Evolutionary conservation across 2,329 filamentous ascomycete genomes (phyloP).

Genomic region (Cryphonectria naterciae): DNA sequence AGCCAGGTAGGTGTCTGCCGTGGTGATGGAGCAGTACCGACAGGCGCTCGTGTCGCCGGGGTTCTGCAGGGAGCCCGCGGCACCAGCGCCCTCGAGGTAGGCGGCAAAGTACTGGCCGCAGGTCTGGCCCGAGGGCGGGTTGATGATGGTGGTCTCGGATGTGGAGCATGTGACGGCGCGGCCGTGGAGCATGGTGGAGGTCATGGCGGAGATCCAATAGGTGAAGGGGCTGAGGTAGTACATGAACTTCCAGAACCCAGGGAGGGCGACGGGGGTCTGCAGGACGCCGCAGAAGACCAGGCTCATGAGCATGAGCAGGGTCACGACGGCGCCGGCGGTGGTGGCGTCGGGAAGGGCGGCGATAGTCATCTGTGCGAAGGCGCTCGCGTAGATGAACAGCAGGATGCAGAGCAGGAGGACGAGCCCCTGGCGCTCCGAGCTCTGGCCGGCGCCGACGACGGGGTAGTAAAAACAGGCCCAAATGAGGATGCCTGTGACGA

Average conservation of each 20-base stretch:
- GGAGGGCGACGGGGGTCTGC: conserved; percentile 60
- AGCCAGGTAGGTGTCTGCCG: conserved; percentile 64
- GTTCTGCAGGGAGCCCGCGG: conserved; percentile 65
- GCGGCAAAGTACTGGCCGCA: conserved; percentile 66
- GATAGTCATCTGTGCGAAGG: conserved; percentile 76
- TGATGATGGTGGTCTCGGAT: conserved; percentile 66
- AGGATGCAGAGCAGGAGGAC: conserved; percentile 68
- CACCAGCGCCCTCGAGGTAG: conserved; percentile 50
- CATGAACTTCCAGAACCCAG: conserved; percentile 80
- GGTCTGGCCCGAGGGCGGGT: conserved; percentile 63
- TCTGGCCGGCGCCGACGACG: conserved; percentile 50
- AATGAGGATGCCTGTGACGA: conserved; percentile 64
- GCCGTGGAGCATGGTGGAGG: conserved; percentile 65
- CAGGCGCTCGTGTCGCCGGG: conserved; percentile 59
- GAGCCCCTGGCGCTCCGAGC: conserved; percentile 61
- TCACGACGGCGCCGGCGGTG: conserved; percentile 67
- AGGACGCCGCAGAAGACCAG: conserved; percentile 69
- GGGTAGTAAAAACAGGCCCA: conserved; percentile 73
- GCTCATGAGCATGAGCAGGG: conserved; percentile 61
- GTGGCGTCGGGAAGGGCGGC: conserved; percentile 70
- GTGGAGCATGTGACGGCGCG: conserved; percentile 55
- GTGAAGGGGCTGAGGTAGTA: conserved; percentile 70
- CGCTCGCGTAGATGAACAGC: conserved; percentile 72
- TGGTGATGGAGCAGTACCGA: conserved; percentile 66
- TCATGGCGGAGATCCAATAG: conserved; percentile 70